Conservation (phyloP, 176 grass and related monocot species). For the Neostapfia colusana region DNA sequence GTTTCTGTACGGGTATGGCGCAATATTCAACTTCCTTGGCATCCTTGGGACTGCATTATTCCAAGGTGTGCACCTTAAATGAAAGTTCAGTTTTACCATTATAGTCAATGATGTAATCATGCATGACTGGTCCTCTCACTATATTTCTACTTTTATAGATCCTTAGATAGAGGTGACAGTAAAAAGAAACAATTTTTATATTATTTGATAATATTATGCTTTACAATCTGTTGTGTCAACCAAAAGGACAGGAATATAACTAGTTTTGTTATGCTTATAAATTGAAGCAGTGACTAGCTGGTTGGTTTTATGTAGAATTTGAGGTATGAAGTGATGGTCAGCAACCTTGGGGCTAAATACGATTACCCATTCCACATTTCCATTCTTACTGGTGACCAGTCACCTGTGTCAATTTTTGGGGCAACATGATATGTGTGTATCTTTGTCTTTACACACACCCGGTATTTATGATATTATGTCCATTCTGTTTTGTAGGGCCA, state of each 20-base stretch:
- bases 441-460: not conserved
- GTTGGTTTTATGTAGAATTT: slow-evolving; percentile 20
- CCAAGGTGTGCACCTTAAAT: slow-evolving; percentile 61
- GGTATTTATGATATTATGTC: slow-evolving; percentile 28
- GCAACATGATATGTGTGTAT: slow-evolving; percentile 18
- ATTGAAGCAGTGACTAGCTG: not conserved
- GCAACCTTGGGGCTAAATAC: not conserved
- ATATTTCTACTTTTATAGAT: not conserved
- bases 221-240: not conserved
- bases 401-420: not conserved
- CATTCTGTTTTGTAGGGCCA: slow-evolving; percentile 59
- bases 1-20: slow-evolving; percentile 96
- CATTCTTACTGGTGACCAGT: slow-evolving; percentile 1
- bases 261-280: slow-evolving; percentile 2
- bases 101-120: not conserved
- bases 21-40: slow-evolving; percentile 97
- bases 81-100: slow-evolving; percentile 27
- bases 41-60: slow-evolving; percentile 84
- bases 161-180: not conserved
- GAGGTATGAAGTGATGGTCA: not conserved
- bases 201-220: slow-evolving; percentile 6
- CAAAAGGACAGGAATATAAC: not conserved
- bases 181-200: not conserved
- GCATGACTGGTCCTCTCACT: not conserved
- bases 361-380: not conserved